phyloP scores from a whole-genome alignment of 495 filamentous ascomycete species.

The Neurospora hispaniola region DNA sequence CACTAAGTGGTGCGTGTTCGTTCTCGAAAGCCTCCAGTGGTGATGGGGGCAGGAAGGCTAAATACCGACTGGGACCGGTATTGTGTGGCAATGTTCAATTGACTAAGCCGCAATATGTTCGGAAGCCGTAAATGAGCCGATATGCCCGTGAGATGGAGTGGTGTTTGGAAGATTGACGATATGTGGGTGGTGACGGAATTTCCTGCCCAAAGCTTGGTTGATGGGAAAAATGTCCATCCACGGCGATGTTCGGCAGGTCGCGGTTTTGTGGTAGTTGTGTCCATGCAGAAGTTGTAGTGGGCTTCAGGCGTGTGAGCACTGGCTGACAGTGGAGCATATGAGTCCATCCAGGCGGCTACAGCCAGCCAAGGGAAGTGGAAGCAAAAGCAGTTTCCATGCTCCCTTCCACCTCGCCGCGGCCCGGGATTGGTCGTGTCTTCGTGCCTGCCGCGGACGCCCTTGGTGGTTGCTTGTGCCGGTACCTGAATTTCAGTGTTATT shows the following conservation, averaged over 20 bases:
- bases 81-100: not conserved
- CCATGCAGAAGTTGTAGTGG: not conserved
- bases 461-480: not conserved
- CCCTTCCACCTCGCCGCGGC: not conserved
- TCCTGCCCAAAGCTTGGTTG: not conserved
- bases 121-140: not conserved
- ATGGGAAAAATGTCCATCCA: not conserved
- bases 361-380: not conserved
- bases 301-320: not conserved
- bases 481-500: not conserved
- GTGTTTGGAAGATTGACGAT: not conserved
- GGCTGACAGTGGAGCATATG: not conserved
- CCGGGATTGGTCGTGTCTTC: not conserved
- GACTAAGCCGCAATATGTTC: not conserved
- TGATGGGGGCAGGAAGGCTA: not conserved
- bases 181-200: not conserved
- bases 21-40: not conserved
- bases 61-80: not conserved
- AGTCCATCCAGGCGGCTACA: not conserved
- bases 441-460: not conserved
- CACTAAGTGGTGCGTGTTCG: not conserved
- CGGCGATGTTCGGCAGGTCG: not conserved
- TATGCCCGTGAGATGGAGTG: not conserved
- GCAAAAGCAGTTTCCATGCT: not conserved
- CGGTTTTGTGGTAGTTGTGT: not conserved